Base-by-base conservation (phyloP, 768 basidiomycete genomes). In the Podaxis carcinomalis region DNA sequence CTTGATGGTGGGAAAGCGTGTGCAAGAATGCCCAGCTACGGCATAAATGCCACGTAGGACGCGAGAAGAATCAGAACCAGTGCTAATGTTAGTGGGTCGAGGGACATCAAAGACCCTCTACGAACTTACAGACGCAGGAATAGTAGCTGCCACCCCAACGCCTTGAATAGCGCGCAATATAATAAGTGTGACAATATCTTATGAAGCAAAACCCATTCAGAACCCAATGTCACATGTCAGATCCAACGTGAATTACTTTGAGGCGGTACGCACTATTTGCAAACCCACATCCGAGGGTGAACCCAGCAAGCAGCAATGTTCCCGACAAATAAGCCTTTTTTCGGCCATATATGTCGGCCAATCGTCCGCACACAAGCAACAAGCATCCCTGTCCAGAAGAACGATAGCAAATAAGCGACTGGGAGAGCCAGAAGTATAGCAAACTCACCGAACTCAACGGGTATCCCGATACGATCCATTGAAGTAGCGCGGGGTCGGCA, bases 281-380 rank as follows among this genome's bases (percentile, higher is more conserved):
- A 62, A 94, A 89, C 1, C 82, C 87, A 65, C 86, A 83, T 2
- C 77, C 88, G 0, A 95, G 67, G 0, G 86, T 82, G 62, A 89
- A 87, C 0, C 77, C 75, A 6, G 77, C 69, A 39, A 88, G 79
- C 58, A 80, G 74, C 2, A 74, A 6, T 32, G 84, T 82, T 1
- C 93, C 93, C 4, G 76, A 9, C 4, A 88, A 58, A 70, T 92
- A 95, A 0, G 78, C 78, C 36, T 76, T 79, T 66, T 89, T 92
- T 35, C 91, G 80, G 1, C 93, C 92, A 63, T 88, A 86, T 2
- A 91, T 72, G 69, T 94, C 93, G 1, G 92, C 90, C 1, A 94
- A 70, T 21, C 91, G 79, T 0, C 93, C 93, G 27, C 84, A 85
- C 13, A 92, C 80, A 9, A 94, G 77, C 4, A 93, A 80, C 11